Base-by-base conservation (phyloP, 805 yeast genomes). In the Starmerella sirachaensis region DNA sequence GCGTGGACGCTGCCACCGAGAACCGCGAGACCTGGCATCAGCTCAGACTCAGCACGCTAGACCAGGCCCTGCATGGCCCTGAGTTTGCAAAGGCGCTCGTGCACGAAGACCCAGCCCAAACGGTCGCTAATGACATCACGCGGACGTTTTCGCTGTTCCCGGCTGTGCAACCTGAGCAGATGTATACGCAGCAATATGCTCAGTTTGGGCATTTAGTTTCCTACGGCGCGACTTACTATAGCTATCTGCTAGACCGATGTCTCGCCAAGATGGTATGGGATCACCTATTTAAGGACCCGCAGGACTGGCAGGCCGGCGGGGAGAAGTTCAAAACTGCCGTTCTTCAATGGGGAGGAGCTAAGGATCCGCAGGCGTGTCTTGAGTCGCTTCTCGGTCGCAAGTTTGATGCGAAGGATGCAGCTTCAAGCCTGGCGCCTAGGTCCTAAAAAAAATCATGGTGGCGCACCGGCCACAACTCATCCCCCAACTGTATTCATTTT, bases 181-280 rank as follows among this genome's bases (percentile, higher is more conserved):
- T 52, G 42, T 63, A 70, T 46, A 76, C 93, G 1, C 77, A 76
- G 18, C 86, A 96, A 94, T 93, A 83, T 40, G 96, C 93, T 1
- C 83, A 78, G 54, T 86, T 91, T 59, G 93, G 95, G 1, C 98
- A 91, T 54, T 61, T 91, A 28, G 81, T 79, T 49, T 84, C 94
- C 0, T 91, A 91, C 54, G 97, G 97, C 1, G 82, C 96, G 0
- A 81, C 86, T 1, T 91, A 91, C 55, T 91, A 91, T 60, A 80
- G 94, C 21, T 91, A 91, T 55, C 59, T 91, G 35, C 69, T 91
- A 39, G 98, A 91, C 59, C 63, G 96, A 27, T 95, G 94, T 6
- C 81, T 91, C 46, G 96, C 97, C 0, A 73, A 84, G 18, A 76
- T 75, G 52, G 70, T 88, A 2, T 91, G 94, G 86, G 65, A 69